Evolutionary conservation across 2,329 filamentous ascomycete species (phyloP).

Genomic region (Didymella pomorum): DNA sequence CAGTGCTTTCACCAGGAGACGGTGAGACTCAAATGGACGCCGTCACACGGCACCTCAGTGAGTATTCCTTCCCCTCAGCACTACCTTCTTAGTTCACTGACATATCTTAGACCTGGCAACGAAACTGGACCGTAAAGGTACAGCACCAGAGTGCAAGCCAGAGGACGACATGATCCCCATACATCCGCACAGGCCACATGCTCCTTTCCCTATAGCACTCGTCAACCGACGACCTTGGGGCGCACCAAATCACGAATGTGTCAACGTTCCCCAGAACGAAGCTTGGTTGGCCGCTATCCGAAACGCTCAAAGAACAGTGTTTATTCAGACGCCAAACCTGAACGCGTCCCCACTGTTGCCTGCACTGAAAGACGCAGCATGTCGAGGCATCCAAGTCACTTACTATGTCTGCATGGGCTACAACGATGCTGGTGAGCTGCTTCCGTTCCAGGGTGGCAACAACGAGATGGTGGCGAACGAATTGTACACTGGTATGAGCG

Average conservation of each 20-base stretch:
- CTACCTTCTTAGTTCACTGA: neutral
- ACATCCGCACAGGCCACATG: constrained; percentile 61
- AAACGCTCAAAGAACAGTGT: constrained; percentile 69
- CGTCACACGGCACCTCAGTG: constrained; percentile 70
- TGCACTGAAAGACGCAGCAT: constrained; percentile 69
- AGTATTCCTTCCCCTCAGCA: constrained; percentile 25
- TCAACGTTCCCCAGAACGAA: constrained; percentile 76
- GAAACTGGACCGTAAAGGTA: constrained; percentile 59
- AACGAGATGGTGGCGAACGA: constrained; percentile 74
- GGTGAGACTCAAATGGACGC: constrained; percentile 65
- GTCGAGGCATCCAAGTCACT: constrained; percentile 71
- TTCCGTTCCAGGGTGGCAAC: constrained; percentile 77
- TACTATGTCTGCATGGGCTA: constrained; percentile 81
- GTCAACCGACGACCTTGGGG: constrained; percentile 75
- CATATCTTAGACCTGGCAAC: constrained; percentile 43
- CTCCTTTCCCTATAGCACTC: constrained; percentile 73
- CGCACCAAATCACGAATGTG: constrained; percentile 65
- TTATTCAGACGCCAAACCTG: constrained; percentile 80
- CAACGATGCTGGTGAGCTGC: constrained; percentile 78
- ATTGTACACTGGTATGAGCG: constrained; percentile 64
- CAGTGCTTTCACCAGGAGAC: constrained; percentile 59
- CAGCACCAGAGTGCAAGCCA: constrained; percentile 63
- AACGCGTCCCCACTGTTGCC: constrained; percentile 74
- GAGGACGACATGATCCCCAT: constrained; percentile 72
- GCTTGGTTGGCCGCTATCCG: constrained; percentile 75